Conservation (phyloP, 2,329 filamentous ascomycete species). For the Rhexocercosporidium sp. region DNA sequence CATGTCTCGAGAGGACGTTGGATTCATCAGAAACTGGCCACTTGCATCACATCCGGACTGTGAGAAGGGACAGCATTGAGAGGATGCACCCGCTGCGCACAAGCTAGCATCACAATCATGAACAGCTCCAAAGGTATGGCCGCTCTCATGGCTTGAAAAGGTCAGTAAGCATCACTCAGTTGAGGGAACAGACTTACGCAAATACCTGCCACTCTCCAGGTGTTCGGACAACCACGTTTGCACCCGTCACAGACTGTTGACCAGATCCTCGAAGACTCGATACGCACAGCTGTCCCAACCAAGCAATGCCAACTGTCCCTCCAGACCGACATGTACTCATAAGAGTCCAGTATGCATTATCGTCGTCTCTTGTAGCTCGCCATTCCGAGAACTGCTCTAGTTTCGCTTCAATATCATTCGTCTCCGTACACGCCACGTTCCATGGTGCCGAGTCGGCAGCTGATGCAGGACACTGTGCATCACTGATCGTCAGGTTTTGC, state of each 20-base stretch:
- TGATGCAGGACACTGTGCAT: conserved; percentile 71
- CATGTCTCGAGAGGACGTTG: conserved; percentile 75
- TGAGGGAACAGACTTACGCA: conserved; percentile 50
- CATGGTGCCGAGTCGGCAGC: conserved; percentile 71
- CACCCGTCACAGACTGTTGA: conserved; percentile 75
- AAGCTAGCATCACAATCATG: conserved; percentile 80
- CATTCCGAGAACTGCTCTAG: conserved; percentile 86
- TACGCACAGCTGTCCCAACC: conserved; percentile 84
- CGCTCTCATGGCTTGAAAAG: conserved; percentile 70
- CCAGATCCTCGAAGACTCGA: conserved; percentile 55
- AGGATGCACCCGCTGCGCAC: conserved; percentile 52
- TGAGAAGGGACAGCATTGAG: conserved; percentile 76
- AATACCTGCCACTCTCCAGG: conserved; percentile 90
- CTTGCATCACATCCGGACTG: conserved; percentile 70
- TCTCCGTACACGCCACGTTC: conserved; percentile 75
- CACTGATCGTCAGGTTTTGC: conserved; percentile 79
- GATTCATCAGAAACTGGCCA: conserved; percentile 89
- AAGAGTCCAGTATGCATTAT: conserved; percentile 86
- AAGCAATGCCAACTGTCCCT: conserved; percentile 84
- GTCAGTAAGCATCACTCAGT: not conserved
- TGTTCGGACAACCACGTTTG: conserved; percentile 85
- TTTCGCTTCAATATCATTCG: conserved; percentile 70
- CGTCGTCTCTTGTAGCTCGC: conserved; percentile 76
- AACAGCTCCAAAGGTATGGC: conserved; percentile 91
- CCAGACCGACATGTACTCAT: conserved; percentile 72